A percentile compares a stretch with the other conserved stretches of the same genome.
Evolutionary conservation across 2,329 filamentous ascomycete species (phyloP).

Genomic region (Ceratocystiopsis brevicomis): DNA sequence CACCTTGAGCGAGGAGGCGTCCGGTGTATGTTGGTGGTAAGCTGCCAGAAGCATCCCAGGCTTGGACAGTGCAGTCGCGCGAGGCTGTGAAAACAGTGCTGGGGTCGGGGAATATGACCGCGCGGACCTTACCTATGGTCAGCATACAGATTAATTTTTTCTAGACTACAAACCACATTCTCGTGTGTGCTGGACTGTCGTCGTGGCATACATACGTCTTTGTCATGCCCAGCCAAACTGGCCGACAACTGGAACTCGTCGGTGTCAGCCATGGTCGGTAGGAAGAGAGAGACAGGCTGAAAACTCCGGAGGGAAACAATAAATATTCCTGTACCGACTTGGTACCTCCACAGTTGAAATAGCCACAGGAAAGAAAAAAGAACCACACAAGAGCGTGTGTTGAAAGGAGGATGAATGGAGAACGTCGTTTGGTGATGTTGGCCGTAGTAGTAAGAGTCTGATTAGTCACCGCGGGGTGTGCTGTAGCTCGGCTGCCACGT

Average conservation of each 20-base stretch:
- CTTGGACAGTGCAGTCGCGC: slow-evolving; percentile 72
- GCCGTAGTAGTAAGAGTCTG: no score
- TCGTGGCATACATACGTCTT: slow-evolving; percentile 44
- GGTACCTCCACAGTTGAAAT: no score
- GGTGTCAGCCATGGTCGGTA: slow-evolving; percentile 6
- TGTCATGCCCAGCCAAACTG: slow-evolving; percentile 71
- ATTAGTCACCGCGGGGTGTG: no score
- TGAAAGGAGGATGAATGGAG: no score
- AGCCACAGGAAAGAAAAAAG: background rate
- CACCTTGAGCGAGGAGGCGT: slow-evolving; percentile 59
- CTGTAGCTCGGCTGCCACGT: no score
- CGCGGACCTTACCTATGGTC: slow-evolving; percentile 51
- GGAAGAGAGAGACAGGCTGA: no score
- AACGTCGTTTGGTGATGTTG: no score
- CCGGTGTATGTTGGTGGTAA: slow-evolving; percentile 53
- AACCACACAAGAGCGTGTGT: background rate
- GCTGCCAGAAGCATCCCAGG: slow-evolving; percentile 51
- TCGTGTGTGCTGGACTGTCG: background rate
- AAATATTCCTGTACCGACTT: background rate
- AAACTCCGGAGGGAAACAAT: no score
- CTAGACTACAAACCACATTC: background rate
- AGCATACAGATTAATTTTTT: background rate
- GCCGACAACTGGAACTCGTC: slow-evolving; percentile 92
- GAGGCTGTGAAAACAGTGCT: slow-evolving; percentile 63
- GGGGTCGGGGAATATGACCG: slow-evolving; percentile 57